Evolutionary conservation across 495 filamentous ascomycete species (phyloP), one percentile per base, ranked within the genome.

Genomic region (Saxispiralis lemnorum): DNA sequence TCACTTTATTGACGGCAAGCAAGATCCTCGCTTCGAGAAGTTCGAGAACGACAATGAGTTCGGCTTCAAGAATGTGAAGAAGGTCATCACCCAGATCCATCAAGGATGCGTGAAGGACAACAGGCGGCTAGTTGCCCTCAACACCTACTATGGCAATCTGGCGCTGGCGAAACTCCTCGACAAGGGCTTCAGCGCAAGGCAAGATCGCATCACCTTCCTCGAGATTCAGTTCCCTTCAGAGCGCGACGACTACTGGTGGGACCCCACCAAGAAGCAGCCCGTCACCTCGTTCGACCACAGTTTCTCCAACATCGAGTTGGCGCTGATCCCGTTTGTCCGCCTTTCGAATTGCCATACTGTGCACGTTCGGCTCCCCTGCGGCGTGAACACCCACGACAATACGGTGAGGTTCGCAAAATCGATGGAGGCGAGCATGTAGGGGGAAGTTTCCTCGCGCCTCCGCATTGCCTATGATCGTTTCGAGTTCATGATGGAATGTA

Each of bases 141-240:
- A 51, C 38, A 54, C 48, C 2, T 47, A 39, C 43, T 47, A 44
- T 44, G 48, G 47, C 43, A 44, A 41, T 20, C 39, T 41, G 6
- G 41, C 51, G n/a, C 38, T 53, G 2, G 45, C 41, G 14, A 28
- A 31, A 14, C 46, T 49, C 6, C 37, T 49, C 6, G 34, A 46
- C 34, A 21, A 39, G 31, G 31, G 21, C 19, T 2, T 14, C 24
- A 7, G 28, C 33, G 3, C 38, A 24, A 2, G 20, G 37, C n/a
- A 40, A 51, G 15, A 43, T 7, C 30, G 41, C 12, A 45, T 48
- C 31, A 38, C 18, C 7, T 42, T 7, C 40, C 4, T 49, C 18
- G 35, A n/a, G 3, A 44, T 46, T 40, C 30, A 41, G 12, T 52
- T 52, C 43, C 28, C 10, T 0, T n/a, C 35, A 0, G 46, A 28